Evolutionary conservation across 305 asterid species (phyloP), one percentile per base, ranked within the genome.

Genomic region (Plantago coronopus): DNA sequence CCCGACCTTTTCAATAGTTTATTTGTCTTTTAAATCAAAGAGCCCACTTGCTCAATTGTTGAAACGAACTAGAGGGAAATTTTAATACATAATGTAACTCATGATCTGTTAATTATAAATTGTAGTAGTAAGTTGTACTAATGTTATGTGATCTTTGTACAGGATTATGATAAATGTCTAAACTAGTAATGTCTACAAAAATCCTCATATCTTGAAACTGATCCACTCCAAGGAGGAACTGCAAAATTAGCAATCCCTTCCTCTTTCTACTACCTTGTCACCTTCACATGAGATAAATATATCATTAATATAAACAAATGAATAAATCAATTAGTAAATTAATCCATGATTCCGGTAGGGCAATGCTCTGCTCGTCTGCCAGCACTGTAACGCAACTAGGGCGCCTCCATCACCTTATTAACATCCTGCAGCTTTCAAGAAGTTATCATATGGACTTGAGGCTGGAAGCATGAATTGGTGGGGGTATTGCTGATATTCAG

Each of bases 371-470:
- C 15, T 43, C 22, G 14, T 29, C 59, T 54, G 43, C 22, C 59
- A 4, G 22, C 44, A 11, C 13, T 54, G 15, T 13, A 54, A 54
- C 25, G 42, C 58, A 16, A 16, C 17, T 25, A 16, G 43, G 58
- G 42, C 6, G 58, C 19, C 27, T 17, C 7, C 17, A 43, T 27
- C 19, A 23, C 27, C 38, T 14, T 54, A 62, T 73, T 65, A 79
- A 34, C 86, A 79, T 73, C 95, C 87, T 5, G 99, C 96, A 19
- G 97, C 99, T 81, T 85, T 87, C 83, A 94, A 72, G 72, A 94
- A 94, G 78, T 85, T 81, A 67, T 94, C 96, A 22, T 75, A 94
- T 7, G 97, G 99, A 68, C 95, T 89, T 45, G 93, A 74, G 38
- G 95, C 82, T 1, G 99, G 99, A 23, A 94, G 76, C 66, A 64